Conservation (phyloP, 495 filamentous ascomycete genomes). For the Evernia prunastri region DNA sequence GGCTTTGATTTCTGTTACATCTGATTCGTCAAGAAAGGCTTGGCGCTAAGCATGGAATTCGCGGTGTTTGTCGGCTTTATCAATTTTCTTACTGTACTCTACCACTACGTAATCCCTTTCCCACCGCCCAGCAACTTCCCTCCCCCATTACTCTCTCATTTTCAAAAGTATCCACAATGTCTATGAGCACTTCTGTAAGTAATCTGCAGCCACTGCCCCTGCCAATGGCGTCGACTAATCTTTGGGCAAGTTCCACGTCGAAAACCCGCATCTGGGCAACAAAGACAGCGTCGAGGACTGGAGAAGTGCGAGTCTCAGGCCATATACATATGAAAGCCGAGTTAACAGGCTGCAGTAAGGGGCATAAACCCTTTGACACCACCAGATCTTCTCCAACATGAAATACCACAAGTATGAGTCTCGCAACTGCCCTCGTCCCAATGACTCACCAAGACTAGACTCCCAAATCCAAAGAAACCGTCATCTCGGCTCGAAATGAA, state of each 20-base stretch:
- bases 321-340: neutral
- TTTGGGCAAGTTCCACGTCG: slow-evolving; percentile 66
- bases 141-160: neutral
- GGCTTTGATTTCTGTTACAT: slow-evolving; percentile 6
- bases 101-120: no score
- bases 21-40: slow-evolving; percentile 1
- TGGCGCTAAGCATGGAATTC: neutral
- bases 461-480: slow-evolving; percentile 52
- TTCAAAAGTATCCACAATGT: neutral
- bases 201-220: neutral
- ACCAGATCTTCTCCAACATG: slow-evolving; percentile 90
- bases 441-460: slow-evolving; percentile 32
- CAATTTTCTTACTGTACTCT: neutral
- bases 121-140: neutral
- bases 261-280: slow-evolving; percentile 86
- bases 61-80: neutral
- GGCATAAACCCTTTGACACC: slow-evolving; percentile 92
- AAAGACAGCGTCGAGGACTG: slow-evolving; percentile 77
- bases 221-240: neutral
- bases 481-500: slow-evolving; percentile 75
- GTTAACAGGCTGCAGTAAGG: slow-evolving; percentile 48
- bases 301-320: slow-evolving; percentile 54
- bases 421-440: neutral
- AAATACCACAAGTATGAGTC: slow-evolving; percentile 48
- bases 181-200: slow-evolving; percentile 23